phyloP scores from a whole-genome alignment of 1,139 yeast genomes.

The Pichia cactophila region DNA sequence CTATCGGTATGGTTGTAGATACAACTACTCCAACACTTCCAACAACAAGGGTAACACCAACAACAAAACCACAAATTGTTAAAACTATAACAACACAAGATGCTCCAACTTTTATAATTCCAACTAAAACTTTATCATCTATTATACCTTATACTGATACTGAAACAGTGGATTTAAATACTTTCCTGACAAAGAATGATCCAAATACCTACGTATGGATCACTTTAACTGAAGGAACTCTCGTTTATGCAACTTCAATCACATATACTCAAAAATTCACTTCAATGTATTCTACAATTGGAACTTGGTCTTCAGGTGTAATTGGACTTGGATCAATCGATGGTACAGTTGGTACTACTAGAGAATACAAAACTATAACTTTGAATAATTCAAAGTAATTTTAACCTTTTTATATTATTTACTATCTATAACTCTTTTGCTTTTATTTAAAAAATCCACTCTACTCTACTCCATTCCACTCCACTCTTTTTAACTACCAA shows the following conservation, averaged over 20 bases:
- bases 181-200: constrained; percentile 15
- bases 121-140: background rate
- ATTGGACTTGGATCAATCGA: constrained; percentile 51
- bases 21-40: constrained; percentile 8
- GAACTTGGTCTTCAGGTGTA: constrained; percentile 40
- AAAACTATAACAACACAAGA: constrained; percentile 18
- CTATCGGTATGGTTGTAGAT: background rate
- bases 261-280: constrained; percentile 43
- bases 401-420: background rate
- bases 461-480: no score
- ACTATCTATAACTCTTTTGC: background rate
- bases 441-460: no score
- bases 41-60: constrained; percentile 13
- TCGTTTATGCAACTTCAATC: constrained; percentile 16
- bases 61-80: constrained; percentile 20
- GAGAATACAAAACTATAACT: constrained; percentile 30
- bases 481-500: no score
- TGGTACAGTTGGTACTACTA: constrained; percentile 52
- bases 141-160: background rate
- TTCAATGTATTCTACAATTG: constrained; percentile 32
- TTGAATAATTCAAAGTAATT: background rate
- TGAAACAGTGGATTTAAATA: constrained; percentile 16
- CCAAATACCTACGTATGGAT: constrained; percentile 16
- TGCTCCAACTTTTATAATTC: constrained; percentile 6
- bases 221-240: constrained; percentile 12